Evolutionary conservation across 257 asterid species (phyloP), one percentile per base, ranked within the genome.

Genomic region (Solanum phureja): DNA sequence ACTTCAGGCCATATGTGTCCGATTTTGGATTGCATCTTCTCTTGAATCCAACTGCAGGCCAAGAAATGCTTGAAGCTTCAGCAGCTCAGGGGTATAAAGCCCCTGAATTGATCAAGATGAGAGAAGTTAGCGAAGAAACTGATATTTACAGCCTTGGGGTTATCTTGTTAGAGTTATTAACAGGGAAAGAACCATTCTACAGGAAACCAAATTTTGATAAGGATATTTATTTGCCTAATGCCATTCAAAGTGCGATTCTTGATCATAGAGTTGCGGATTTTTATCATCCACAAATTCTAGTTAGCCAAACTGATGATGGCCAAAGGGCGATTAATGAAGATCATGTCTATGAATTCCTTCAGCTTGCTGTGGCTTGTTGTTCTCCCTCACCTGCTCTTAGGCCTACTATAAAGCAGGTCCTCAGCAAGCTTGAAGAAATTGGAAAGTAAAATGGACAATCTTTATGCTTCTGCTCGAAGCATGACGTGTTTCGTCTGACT

Each of bases 341-440:
- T 86, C 86, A 90, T 34, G 82, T 95, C 66, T 72, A 93, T 82
- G 88, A 90, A 89, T 87, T 92, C 84, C 95, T 93, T 91, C 96
- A 94, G 68, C 94, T 96, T 11, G 98, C 99, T 0, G 91, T 93
- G 97, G 98, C 96, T 86, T 95, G 98, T 85, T 96, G 99, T 81
- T 94, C 98, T 12, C 97, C 96, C 5, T 91, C 96, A 12, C 95
- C 94, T 79, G 86, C 93, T 81, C 95, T 93, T 14, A 89, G 98
- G 89, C 99, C 99, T 16, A 88, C 88, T 64, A 87, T 87, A 16
- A 92, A 88, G 90, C 98, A 95, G 88, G 90, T 95, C 42, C 92
- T 96, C 27, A 85, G 89, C 42, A 95, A 88, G 91, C 99, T 96
- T 79, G 95, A 94, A 90, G 98, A 95, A 87, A 92, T 96, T 58